Evolutionary conservation across 1,139 yeast genomes (phyloP).

Genomic region (Suhomyces terraborum): DNA sequence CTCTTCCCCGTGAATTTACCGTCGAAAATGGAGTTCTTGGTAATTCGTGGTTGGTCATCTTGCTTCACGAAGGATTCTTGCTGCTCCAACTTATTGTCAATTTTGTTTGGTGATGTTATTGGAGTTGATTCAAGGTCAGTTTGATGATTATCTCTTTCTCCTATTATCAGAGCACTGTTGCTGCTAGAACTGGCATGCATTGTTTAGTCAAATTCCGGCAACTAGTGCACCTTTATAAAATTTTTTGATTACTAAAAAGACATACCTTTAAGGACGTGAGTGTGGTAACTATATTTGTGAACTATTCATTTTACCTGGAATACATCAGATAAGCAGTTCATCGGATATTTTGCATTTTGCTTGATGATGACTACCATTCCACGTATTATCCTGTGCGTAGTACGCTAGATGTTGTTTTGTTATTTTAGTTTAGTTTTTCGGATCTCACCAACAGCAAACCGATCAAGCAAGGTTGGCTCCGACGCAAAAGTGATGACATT

Average conservation of each 20-base stretch:
- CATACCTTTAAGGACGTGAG: no score
- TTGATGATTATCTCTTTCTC: neutral
- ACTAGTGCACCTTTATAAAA: neutral
- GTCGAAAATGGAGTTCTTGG: constrained; percentile 30
- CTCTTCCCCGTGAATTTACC: constrained; percentile 26
- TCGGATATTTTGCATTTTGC: no score
- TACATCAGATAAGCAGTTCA: no score
- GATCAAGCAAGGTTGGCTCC: no score
- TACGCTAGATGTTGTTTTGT: no score
- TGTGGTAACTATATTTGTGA: no score
- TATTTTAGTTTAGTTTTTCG: no score
- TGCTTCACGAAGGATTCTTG: neutral
- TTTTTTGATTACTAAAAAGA: neutral
- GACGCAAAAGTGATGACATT: no score
- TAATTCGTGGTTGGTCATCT: neutral
- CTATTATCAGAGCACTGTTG: neutral
- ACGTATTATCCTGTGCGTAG: no score
- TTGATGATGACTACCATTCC: no score
- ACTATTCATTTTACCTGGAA: no score
- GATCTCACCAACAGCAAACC: no score
- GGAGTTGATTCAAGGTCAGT: neutral
- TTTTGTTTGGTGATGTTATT: neutral
- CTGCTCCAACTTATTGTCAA: neutral
- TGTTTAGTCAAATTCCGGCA: neutral
- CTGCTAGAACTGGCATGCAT: neutral